Base-by-base conservation (phyloP, 306 rosid genomes). In the Inga leiocalycina region DNA sequence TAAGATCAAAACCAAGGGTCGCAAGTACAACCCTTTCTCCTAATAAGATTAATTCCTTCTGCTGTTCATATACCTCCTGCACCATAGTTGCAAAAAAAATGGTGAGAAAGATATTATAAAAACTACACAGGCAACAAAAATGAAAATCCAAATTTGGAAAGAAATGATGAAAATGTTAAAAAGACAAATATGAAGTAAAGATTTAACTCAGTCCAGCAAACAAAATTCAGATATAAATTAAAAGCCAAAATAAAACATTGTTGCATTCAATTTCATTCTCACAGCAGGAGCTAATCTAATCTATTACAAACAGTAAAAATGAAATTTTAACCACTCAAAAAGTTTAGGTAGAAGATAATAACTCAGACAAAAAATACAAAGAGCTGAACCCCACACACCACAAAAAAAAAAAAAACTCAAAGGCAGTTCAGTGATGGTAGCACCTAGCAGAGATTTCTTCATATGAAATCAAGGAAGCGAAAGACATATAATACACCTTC, bases 11-110 rank as follows among this genome's bases (percentile, higher is more conserved):
- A 85, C 89, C 98, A 81, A 96, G 96, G 85, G 99, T 96, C 71
- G 94, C 98, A 79, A 96, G 99, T 85, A 96, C 99, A 89, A 89
- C 93, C 86, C 99, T 92, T 90, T 96, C 99, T 80, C 93, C 99
- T 45, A 89, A 82, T 90, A 96, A 86, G 81, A 93, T 90, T 85
- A 96, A 85, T 85, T 93, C 97, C 75, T 93, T 94, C 88, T 96
- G 99, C 84, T 93, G 98, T 80, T 96, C 99, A 86, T 92, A 92
- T 82, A 92, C 97, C 82, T 96, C 99, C 99, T 96, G 97, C 88
- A 73, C 80, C 72, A 90, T 44, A 77, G 72, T 71, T 66, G 79
- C 72, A 79, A 32, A 32, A 48, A 32, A 43, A 54, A 19, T 34
- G 52, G 41, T 49, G 62, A 84, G 83, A 84, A 83, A 85, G 12